Percentiles rank a stretch among this genome's conserved stretches.
These are phyloP conservation scores for Fusarium oxysporum DNA, from an alignment of 2,329 filamentous ascomycete genomes.

Conservation along the genomic window DNA sequence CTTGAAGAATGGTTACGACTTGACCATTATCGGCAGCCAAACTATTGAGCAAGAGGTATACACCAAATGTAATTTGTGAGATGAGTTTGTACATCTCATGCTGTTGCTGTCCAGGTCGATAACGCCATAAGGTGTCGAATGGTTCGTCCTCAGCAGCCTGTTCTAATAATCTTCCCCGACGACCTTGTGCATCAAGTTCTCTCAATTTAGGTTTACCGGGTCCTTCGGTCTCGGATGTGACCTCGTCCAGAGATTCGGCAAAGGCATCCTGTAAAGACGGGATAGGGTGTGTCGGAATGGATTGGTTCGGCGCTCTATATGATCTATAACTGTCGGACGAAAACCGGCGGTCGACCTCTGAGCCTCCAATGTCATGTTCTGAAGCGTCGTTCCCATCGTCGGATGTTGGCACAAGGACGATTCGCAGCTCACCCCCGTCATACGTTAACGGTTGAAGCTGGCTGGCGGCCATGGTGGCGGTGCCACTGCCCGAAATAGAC, in stretches of 20 bases:
- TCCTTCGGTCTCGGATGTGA: conserved; percentile 60
- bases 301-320: conserved; percentile 37
- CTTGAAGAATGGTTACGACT: conserved; percentile 88
- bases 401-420: conserved; percentile 46
- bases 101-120: conserved; percentile 78
- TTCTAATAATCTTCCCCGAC: conserved; percentile 76
- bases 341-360: conserved; percentile 29
- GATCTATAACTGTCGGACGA: conserved; percentile 41
- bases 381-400: conserved; percentile 30
- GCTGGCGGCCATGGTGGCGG: conserved; percentile 46
- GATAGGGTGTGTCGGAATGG: conserved; percentile 71
- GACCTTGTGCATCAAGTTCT: conserved; percentile 67
- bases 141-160: conserved; percentile 75
- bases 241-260: conserved; percentile 82
- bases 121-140: conserved; percentile 80
- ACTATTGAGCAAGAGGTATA: conserved; percentile 86
- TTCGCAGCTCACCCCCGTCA: conserved; percentile 45
- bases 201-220: conserved; percentile 63
- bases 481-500: conserved; percentile 40
- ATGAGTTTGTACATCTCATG: conserved; percentile 92
- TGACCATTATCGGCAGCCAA: conserved; percentile 90
- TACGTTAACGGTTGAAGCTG: conserved; percentile 48
- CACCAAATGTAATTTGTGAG: conserved; percentile 92
- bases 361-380: conserved; percentile 18
- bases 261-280: conserved; percentile 83